Base-by-base conservation (phyloP, 345 rosid species). In the Stellera chamaejasme region DNA sequence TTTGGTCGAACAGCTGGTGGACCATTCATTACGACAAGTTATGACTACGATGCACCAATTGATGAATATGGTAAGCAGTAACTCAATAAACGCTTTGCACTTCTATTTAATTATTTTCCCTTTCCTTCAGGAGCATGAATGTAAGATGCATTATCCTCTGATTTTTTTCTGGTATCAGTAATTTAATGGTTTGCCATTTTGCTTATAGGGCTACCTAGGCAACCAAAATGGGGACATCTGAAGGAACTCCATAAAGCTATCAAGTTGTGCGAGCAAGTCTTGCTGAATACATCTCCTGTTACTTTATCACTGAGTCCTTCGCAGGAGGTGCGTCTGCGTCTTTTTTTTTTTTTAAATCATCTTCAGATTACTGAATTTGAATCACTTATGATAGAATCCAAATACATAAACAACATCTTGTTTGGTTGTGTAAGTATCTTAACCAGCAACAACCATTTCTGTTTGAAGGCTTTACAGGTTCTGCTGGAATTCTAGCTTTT, bases 141-240 rank as follows among this genome's bases (percentile, higher is more conserved):
- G n/a, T 43, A 26, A 11, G 41, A 27, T 14, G 13, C 3, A 25
- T 13, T 26, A n/a, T 43, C 12, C 45, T 15, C 13, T 9, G 11
- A 11, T 61, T 23, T 9, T 13, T 25, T n/a, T 5, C 26, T 43
- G 43, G 27, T 51, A 10, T 3, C 19, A 51, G 39, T 16, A n/a
- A 44, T 59, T 59, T 59, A 13, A 27, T 43, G 50, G 13, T 50
- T 43, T 67, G 6, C 48, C 13, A 28, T 26, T 11, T 62, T 64
- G 15, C 55, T 70, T 72, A 11, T 60, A 89, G 97, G 99, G 45
- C 69, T 86, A 72, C 83, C 94, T 45, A 81, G 95, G 72, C 79
- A 82, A 73, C 97, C 97, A 47, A 89, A 89, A 68, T 93, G 97
- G 97, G 93, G 91, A 59, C 99, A 93, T 75, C 91, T 93, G 55